Percentiles rank a stretch among this genome's conserved stretches.
Evolutionary conservation across 441 rosid species (phyloP).

Genomic region (Syzygium syzygioides): DNA sequence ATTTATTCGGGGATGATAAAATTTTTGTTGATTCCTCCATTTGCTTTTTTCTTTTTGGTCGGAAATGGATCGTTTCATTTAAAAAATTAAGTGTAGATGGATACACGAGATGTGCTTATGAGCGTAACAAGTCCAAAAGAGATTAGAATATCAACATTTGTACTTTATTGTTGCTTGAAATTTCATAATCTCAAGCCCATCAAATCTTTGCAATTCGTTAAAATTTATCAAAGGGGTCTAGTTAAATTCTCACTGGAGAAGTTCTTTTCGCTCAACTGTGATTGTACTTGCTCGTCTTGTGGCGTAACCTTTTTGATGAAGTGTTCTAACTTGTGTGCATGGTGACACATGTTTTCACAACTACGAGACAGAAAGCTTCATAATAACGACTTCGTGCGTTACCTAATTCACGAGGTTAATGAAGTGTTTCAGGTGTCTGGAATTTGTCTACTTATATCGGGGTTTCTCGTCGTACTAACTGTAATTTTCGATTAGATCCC

Average conservation of each 20-base stretch:
- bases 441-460: no score
- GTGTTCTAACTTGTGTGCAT: rapidly evolving
- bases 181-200: not conserved
- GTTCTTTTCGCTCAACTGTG: not conserved
- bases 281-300: rapidly evolving
- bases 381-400: not conserved
- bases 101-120: no score
- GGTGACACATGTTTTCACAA: not conserved
- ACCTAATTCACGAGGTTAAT: not conserved
- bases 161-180: not conserved
- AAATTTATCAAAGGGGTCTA: not conserved
- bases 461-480: rapidly evolving
- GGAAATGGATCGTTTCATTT: no score
- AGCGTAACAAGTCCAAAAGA: no score
- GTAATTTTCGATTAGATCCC: not conserved
- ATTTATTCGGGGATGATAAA: not conserved
- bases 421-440: not conserved
- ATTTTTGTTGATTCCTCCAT: not conserved
- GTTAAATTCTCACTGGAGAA: not conserved
- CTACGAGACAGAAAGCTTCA: not conserved
- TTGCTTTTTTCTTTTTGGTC: not conserved
- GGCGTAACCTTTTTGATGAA: not conserved
- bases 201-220: not conserved
- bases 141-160: not conserved
- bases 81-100: no score